Evolutionary conservation across 2,329 filamentous ascomycete species (phyloP).

Genomic region (Dactylellina drechsleri): DNA sequence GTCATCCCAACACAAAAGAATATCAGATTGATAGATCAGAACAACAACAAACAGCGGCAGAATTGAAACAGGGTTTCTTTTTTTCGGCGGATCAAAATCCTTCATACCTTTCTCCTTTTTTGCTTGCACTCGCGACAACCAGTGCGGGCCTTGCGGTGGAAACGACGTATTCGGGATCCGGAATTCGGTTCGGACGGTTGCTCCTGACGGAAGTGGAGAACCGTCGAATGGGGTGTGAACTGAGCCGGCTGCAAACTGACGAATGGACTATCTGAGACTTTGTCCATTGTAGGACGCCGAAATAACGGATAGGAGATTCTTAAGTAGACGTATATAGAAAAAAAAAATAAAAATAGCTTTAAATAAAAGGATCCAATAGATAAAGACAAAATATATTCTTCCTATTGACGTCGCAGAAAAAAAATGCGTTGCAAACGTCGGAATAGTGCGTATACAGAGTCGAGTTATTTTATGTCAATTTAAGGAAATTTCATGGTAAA

Average conservation of each 20-base stretch:
- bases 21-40: conserved; percentile 17
- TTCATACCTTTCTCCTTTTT: conserved; percentile 51
- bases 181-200: conserved; percentile 28
- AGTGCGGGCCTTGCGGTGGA: conserved; percentile 49
- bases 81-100: background rate
- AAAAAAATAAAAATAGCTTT: too few relatives aligned
- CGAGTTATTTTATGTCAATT: too few relatives aligned
- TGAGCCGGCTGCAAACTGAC: conserved; percentile 33
- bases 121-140: conserved; percentile 50
- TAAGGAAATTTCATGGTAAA: too few relatives aligned
- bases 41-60: background rate
- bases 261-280: conserved; percentile 34
- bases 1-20: background rate
- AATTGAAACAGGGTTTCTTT: background rate
- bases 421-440: too few relatives aligned
- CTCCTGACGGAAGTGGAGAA: conserved; percentile 48
- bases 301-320: background rate
- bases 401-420: too few relatives aligned
- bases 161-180: conserved; percentile 31
- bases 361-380: too few relatives aligned
- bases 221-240: conserved; percentile 32
- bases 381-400: too few relatives aligned
- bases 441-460: too few relatives aligned
- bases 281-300: conserved; percentile 15
- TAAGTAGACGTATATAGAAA: background rate